Conservation (phyloP, 768 basidiomycete genomes). For the Pleurotus tuoliensis region DNA sequence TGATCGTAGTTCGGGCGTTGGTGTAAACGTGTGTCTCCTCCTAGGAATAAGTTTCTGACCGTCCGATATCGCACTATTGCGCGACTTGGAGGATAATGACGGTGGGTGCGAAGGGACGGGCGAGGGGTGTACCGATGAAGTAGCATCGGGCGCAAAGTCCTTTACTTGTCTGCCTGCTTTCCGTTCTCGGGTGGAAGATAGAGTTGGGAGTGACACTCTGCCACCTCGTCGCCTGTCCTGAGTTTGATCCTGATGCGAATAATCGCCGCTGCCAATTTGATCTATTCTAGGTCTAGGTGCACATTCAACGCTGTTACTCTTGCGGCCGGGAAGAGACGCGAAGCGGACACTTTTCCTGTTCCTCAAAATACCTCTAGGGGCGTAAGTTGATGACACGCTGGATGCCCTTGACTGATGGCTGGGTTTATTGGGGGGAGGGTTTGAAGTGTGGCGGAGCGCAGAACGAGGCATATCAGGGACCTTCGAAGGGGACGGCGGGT, state of each 20-base stretch:
- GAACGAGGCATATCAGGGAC: conserved; percentile 12
- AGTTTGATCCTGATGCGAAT: conserved; percentile 2
- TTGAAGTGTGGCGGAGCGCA: conserved; percentile 16
- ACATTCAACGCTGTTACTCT: background rate
- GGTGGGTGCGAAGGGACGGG: no score
- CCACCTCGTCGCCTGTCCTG: conserved; percentile 9
- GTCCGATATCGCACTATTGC: no score
- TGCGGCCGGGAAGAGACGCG: conserved; percentile 26
- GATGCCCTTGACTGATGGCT: conserved; percentile 5
- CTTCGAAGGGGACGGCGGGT: conserved; percentile 7
- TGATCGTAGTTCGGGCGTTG: background rate
- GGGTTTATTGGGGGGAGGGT: conserved; percentile 16
- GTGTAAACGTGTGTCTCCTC: conserved; percentile 1
- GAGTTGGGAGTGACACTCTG: background rate
- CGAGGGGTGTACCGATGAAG: no score
- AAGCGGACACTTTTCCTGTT: conserved; percentile 42
- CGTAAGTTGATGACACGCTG: conserved; percentile 15
- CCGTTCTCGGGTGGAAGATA: no score
- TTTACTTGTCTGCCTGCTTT: no score
- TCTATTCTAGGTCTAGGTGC: background rate
- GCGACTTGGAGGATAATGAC: no score
- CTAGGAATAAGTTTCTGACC: background rate
- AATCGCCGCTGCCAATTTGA: background rate
- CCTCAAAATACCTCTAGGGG: conserved; percentile 32
- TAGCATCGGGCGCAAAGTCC: no score